A percentile compares a stretch with the other conserved stretches of the same genome.
phyloP scores from a whole-genome alignment of 345 rosid species.

The Dipteronia dyeriana region DNA sequence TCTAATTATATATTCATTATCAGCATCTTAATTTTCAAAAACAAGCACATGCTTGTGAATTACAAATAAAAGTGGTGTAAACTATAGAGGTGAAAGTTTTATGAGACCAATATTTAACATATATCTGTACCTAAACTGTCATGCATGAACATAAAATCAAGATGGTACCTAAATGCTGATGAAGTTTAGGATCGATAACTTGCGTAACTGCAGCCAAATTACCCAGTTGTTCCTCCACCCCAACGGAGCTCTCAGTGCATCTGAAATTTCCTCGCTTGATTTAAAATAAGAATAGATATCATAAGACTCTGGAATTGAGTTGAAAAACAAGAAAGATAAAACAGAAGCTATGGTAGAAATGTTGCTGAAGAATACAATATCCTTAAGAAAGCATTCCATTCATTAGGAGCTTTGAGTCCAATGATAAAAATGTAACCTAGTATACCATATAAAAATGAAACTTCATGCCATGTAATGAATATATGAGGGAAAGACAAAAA shows the following conservation, averaged over 20 bases:
- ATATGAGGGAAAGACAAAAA: slow-evolving; percentile 2
- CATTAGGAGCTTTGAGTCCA: background rate
- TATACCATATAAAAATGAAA: background rate
- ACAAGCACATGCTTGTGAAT: background rate
- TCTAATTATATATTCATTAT: background rate
- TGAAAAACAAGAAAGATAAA: slow-evolving; percentile 19
- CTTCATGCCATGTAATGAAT: background rate
- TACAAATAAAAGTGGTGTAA: background rate
- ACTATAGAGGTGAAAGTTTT: slow-evolving; percentile 10
- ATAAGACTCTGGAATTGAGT: slow-evolving; percentile 27
- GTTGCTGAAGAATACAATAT: background rate
- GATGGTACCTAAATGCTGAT: slow-evolving; percentile 85
- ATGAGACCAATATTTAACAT: background rate
- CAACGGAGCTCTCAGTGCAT: slow-evolving; percentile 85
- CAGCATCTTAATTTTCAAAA: background rate
- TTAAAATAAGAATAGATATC: slow-evolving; percentile 29
- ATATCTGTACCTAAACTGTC: slow-evolving; percentile 2
- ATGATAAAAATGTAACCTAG: background rate
- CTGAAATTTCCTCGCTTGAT: slow-evolving; percentile 91
- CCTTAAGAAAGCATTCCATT: background rate
- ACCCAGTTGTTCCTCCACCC: slow-evolving; percentile 90
- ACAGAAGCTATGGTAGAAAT: slow-evolving; percentile 4
- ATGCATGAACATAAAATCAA: slow-evolving; percentile 6
- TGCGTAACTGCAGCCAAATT: slow-evolving; percentile 87
- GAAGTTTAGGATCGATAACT: slow-evolving; percentile 93